Conservation (phyloP, 176 grass and related monocot genomes). For the Cenchrus fungigraminus region DNA sequence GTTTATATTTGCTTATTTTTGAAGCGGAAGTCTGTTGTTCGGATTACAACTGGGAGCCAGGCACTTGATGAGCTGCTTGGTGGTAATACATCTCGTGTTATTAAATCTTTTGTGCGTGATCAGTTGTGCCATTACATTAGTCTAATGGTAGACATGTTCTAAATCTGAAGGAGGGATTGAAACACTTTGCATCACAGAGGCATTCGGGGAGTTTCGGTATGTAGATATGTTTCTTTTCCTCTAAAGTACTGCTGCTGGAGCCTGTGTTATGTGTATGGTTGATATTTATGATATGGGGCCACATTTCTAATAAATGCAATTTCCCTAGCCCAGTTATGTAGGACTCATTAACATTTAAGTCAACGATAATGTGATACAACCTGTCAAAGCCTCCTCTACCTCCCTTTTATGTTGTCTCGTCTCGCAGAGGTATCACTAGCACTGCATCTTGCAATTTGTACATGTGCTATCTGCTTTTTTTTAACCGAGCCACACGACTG, state of each 20-base stretch:
- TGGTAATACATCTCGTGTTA: constrained; percentile 43
- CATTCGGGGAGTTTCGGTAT: constrained; percentile 84
- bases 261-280: neutral
- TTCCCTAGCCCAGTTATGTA: neutral
- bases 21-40: constrained; percentile 48
- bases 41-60: constrained; percentile 69
- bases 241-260: neutral
- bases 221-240: constrained; percentile 13
- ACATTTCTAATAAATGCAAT: constrained; percentile 3
- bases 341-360: too few species aligned
- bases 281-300: constrained; percentile 10
- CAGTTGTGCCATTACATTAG: constrained; percentile 16
- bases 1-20: constrained; percentile 13
- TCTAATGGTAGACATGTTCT: constrained; percentile 17
- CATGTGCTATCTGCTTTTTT: too few species aligned
- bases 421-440: too few species aligned
- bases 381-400: neutral
- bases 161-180: constrained; percentile 81
- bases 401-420: neutral
- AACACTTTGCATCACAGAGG: constrained; percentile 83
- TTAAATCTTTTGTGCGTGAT: constrained; percentile 25
- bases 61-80: constrained; percentile 84
- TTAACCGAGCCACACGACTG: too few species aligned
- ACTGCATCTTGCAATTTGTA: neutral
- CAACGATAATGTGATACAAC: neutral